Percentiles rank a stretch among this genome's conserved stretches.
These are phyloP conservation scores for Smithsoniella earleae DNA, from an alignment of 163 green algal species.

Conservation along the genomic window DNA sequence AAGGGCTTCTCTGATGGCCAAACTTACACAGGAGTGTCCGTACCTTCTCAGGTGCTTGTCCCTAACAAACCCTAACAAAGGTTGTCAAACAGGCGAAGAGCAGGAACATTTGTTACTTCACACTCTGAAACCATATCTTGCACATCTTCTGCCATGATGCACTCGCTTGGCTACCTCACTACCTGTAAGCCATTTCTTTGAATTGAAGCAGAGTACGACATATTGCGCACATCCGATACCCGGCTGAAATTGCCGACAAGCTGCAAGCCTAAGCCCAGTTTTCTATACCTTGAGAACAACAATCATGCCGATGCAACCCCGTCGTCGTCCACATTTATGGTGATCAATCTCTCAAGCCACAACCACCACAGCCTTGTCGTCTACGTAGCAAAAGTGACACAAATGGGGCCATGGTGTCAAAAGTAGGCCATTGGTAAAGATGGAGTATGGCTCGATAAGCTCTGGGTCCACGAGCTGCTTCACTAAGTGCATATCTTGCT, in stretches of 20 bases:
- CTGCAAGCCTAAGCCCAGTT: conserved; percentile 47
- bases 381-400: conserved; percentile 70
- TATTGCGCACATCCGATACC: neutral
- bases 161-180: conserved; percentile 67
- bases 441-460: conserved; percentile 94
- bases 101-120: conserved; percentile 85
- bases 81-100: conserved; percentile 81
- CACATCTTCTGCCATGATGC: conserved; percentile 57
- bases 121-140: conserved; percentile 93
- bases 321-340: conserved; percentile 42
- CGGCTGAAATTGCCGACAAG: neutral
- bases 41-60: conserved; percentile 84
- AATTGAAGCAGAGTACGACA: neutral
- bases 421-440: conserved; percentile 99
- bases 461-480: conserved; percentile 87
- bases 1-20: no score
- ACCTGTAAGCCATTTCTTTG: conserved; percentile 42
- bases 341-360: conserved; percentile 93
- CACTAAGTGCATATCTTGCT: conserved; percentile 69
- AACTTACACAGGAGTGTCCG: no score
- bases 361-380: conserved; percentile 49
- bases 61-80: conserved; percentile 90
- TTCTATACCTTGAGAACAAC: conserved; percentile 79
- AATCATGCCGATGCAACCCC: conserved; percentile 97
- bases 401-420: conserved; percentile 78